phyloP scores from a whole-genome alignment of 2,329 filamentous ascomycete species.

The Chrysosporium queenslandicum region DNA sequence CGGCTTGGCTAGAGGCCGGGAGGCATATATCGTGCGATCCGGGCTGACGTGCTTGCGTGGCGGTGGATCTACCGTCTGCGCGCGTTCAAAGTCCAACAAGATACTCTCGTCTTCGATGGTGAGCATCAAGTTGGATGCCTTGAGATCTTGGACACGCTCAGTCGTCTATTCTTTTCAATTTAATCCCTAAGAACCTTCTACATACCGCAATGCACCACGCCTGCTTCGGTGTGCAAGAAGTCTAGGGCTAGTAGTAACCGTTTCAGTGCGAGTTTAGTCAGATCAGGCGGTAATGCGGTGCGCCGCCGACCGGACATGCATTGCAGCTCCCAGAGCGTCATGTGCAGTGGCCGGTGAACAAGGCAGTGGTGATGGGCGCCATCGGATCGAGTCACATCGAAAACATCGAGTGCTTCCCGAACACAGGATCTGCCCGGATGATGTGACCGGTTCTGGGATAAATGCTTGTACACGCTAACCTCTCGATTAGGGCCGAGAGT shows the following conservation, averaged over 20 bases:
- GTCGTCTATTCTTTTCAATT: too few species aligned
- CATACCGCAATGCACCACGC: constrained; percentile 11
- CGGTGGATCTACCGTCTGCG: constrained; percentile 8
- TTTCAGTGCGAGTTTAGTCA: constrained; percentile 6
- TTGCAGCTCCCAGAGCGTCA: constrained; percentile 28
- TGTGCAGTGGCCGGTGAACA: constrained; percentile 25
- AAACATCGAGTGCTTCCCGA: constrained; percentile 10
- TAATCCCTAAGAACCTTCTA: neutral
- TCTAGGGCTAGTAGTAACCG: constrained; percentile 11
- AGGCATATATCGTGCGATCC: constrained; percentile 12
- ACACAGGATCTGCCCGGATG: constrained; percentile 9
- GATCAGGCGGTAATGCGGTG: too few species aligned
- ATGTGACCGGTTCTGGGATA: neutral
- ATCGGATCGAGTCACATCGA: constrained; percentile 6
- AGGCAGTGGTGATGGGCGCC: constrained; percentile 26
- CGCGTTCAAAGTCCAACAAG: constrained; percentile 3
- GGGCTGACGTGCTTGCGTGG: constrained; percentile 10
- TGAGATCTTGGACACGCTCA: too few species aligned
- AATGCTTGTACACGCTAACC: constrained; percentile 2
- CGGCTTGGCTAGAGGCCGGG: constrained; percentile 12
- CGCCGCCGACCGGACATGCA: constrained; percentile 19
- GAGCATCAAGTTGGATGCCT: constrained; percentile 10
- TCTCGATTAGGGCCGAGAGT: neutral
- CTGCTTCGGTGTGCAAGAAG: constrained; percentile 10
- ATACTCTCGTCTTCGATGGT: constrained; percentile 5